A percentile compares a stretch with the other conserved stretches of the same genome.
Conservation (phyloP, 305 asterid species). For the Fraxinus angustifolia region DNA sequence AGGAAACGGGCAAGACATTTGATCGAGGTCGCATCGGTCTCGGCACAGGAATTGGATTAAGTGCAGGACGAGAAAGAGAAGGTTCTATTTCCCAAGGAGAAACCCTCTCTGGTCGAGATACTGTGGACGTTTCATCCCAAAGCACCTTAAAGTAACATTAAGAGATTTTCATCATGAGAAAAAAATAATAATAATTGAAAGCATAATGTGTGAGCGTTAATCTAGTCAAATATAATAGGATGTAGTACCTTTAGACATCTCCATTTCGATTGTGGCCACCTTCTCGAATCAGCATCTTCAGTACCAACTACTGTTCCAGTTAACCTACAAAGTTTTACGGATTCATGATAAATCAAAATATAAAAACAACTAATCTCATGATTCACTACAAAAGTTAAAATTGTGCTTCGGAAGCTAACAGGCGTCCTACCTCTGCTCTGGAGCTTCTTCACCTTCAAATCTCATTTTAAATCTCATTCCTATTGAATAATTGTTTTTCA, state of each 20-base stretch:
- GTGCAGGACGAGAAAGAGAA: conserved; percentile 62
- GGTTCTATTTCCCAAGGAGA: conserved; percentile 97
- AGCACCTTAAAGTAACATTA: conserved; percentile 47
- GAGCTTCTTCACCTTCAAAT: conserved; percentile 99
- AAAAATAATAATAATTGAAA: not conserved
- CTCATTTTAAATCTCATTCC: conserved; percentile 96
- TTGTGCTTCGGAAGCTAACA: not conserved
- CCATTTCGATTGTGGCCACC: conserved; percentile 91
- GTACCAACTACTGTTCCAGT: conserved; percentile 88
- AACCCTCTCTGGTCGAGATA: conserved; percentile 82
- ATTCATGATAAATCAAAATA: not conserved
- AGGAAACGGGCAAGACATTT: conserved; percentile 56
- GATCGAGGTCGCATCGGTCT: conserved; percentile 78
- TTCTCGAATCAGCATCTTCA: conserved; percentile 67
- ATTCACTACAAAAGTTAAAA: not conserved
- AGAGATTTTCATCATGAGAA: conserved; percentile 3
- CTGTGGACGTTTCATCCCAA: conserved; percentile 83
- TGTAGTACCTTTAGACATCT: conserved; percentile 76
- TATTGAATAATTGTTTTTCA: conserved; percentile 66
- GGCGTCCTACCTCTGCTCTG: conserved; percentile 76
- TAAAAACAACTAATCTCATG: not conserved
- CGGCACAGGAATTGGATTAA: conserved; percentile 68
- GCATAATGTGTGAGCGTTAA: not conserved
- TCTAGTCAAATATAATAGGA: not conserved
- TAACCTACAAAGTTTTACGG: conserved; percentile 42